phyloP scores from a whole-genome alignment of 176 grass and related monocot genomes.

The Luzula sylvatica region DNA sequence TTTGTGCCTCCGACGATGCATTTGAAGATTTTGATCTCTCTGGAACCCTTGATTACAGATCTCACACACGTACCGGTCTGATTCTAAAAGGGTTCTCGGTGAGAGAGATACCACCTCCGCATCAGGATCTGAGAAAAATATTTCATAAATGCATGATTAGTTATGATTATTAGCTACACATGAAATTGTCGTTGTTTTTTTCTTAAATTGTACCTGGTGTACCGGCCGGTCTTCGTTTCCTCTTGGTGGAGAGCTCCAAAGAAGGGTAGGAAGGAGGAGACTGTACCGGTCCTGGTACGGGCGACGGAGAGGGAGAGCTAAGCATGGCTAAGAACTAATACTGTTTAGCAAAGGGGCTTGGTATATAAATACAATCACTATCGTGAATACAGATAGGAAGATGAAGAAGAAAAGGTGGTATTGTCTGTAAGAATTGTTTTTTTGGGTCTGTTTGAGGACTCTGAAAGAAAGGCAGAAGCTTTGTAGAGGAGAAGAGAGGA shows the following conservation, averaged over 20 bases:
- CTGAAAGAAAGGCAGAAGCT: slow-evolving; percentile 1
- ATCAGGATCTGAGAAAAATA: slow-evolving; percentile 45
- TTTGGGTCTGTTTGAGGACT: slow-evolving; percentile 7
- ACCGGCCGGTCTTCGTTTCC: slow-evolving; percentile 76
- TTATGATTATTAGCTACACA: neutral
- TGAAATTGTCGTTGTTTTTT: neutral
- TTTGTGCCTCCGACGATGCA: slow-evolving; percentile 95
- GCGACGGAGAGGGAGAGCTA: neutral
- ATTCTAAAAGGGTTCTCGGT: slow-evolving; percentile 66
- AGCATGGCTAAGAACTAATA: slow-evolving; percentile 12
- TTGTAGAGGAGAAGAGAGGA: slow-evolving; percentile 14
- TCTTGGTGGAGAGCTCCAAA: slow-evolving; percentile 24
- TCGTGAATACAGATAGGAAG: slow-evolving; percentile 4
- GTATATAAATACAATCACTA: slow-evolving; percentile 3
- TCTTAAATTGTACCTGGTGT: slow-evolving; percentile 54
- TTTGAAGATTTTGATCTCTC: slow-evolving; percentile 93
- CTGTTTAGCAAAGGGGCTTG: slow-evolving; percentile 5
- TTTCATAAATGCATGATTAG: neutral
- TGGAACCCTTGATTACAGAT: slow-evolving; percentile 94
- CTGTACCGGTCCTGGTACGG: neutral
- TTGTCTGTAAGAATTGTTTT: slow-evolving; percentile 16
- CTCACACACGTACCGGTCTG: slow-evolving; percentile 89
- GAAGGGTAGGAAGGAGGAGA: neutral
- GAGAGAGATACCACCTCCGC: slow-evolving; percentile 86
- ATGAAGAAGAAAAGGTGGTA: slow-evolving; percentile 12